Conservation (phyloP, 2,329 filamentous ascomycete species). For the Hysterium pulicare region DNA sequence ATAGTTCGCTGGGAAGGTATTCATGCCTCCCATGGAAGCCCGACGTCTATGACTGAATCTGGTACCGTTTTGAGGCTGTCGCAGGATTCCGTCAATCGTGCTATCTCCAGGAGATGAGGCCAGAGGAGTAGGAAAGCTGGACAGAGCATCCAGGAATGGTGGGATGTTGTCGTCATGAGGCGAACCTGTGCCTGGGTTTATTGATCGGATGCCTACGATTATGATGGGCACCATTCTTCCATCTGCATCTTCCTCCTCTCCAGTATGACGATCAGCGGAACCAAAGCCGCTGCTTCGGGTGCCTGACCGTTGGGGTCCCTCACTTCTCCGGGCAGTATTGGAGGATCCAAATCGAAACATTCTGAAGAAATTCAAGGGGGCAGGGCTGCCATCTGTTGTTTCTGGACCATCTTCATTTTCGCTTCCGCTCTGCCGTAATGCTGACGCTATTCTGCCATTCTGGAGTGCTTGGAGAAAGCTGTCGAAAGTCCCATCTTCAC, state of each 20-base stretch:
- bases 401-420: conserved; percentile 38
- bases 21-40: conserved; percentile 53
- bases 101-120: conserved; percentile 45
- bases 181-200: conserved; percentile 52
- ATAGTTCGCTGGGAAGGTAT: conserved; percentile 46
- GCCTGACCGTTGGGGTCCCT: conserved; percentile 12
- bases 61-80: conserved; percentile 53
- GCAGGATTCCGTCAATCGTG: conserved; percentile 48
- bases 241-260: conserved; percentile 40
- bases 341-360: conserved; percentile 65
- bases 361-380: conserved; percentile 64
- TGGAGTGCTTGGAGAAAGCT: conserved; percentile 62
- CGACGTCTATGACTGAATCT: conserved; percentile 53
- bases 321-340: conserved; percentile 17
- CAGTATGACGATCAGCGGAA: conserved; percentile 16
- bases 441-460: conserved; percentile 57
- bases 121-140: conserved; percentile 46
- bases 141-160: conserved; percentile 51
- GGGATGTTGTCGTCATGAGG: conserved; percentile 44
- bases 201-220: conserved; percentile 66
- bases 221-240: conserved; percentile 66
- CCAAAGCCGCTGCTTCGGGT: conserved; percentile 22
- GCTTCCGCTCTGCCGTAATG: conserved; percentile 47
- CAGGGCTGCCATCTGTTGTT: conserved; percentile 39
- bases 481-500: conserved; percentile 60